phyloP scores from a whole-genome alignment of 306 rosid genomes.

The Medicago lupulina region DNA sequence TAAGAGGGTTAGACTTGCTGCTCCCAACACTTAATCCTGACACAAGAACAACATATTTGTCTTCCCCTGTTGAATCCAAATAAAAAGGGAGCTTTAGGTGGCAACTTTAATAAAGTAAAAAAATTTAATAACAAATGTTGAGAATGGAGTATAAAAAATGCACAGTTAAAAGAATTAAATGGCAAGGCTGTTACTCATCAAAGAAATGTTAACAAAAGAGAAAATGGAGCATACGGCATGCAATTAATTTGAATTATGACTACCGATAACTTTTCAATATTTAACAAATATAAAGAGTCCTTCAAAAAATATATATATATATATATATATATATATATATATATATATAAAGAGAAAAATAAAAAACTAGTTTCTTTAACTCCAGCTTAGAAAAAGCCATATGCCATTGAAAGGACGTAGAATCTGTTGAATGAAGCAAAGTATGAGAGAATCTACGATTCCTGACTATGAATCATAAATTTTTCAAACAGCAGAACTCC shows the following conservation, averaged over 20 bases:
- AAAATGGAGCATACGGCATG: constrained; percentile 34
- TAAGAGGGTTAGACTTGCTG: constrained; percentile 81
- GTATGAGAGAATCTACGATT: not conserved
- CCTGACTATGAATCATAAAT: constrained; percentile 3
- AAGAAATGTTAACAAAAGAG: constrained; percentile 14
- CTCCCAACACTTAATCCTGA: constrained; percentile 88
- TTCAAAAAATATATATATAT: too few relatives aligned
- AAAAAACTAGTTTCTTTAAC: constrained; percentile 24
- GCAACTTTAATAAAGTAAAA: constrained; percentile 10
- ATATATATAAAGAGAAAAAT: constrained; percentile 32
- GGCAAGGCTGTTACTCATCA: constrained; percentile 25
- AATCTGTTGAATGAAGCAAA: constrained; percentile 21
- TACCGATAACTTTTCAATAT: constrained; percentile 21
- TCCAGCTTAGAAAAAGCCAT: constrained; percentile 1
- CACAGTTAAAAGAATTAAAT: constrained; percentile 18
- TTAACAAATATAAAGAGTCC: constrained; percentile 32
- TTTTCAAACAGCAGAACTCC: constrained; percentile 32
- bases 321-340: too few relatives aligned
- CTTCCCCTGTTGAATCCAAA: constrained; percentile 72
- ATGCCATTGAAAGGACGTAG: not conserved
- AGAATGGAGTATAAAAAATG: constrained; percentile 23
- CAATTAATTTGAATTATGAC: constrained; percentile 33
- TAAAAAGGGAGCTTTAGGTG: constrained; percentile 17
- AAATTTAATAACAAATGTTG: constrained; percentile 28
- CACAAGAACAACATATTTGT: constrained; percentile 78